A percentile compares a stretch with the other conserved stretches of the same genome.
These are phyloP conservation scores for Thermoascus crustaceus DNA, from an alignment of 2,329 filamentous ascomycete genomes.

Conservation along the genomic window DNA sequence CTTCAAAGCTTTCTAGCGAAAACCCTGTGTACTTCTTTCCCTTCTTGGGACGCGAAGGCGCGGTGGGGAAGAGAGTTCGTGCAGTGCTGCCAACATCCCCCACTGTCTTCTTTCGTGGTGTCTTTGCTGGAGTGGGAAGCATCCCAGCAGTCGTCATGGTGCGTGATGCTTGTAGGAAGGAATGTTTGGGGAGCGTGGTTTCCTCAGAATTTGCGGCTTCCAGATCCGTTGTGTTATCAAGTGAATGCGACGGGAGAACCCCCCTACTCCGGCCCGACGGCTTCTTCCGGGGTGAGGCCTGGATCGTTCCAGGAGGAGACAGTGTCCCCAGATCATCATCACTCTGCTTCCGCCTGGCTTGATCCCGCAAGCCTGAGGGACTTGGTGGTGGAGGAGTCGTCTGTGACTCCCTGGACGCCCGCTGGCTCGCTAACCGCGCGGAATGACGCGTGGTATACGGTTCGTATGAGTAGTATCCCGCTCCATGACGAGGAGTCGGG, in stretches of 20 bases:
- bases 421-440: constrained; percentile 30
- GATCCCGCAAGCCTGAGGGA: constrained; percentile 15
- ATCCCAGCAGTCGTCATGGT: constrained; percentile 35
- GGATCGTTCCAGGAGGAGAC: constrained; percentile 22
- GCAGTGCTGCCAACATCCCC: constrained; percentile 41
- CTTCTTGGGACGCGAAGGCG: constrained; percentile 41
- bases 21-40: constrained; percentile 38
- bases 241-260: constrained; percentile 12
- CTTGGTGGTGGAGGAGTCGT: constrained; percentile 25
- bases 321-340: constrained; percentile 15
- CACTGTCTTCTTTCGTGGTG: constrained; percentile 48
- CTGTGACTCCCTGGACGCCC: constrained; percentile 17
- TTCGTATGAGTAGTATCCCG: constrained; percentile 35
- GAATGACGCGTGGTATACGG: constrained; percentile 35
- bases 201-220: constrained; percentile 15
- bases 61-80: constrained; percentile 44
- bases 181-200: constrained; percentile 14
- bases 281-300: constrained; percentile 21
- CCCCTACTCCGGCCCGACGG: constrained; percentile 9
- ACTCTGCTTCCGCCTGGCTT: constrained; percentile 16
- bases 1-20: constrained; percentile 37
- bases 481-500: constrained; percentile 38
- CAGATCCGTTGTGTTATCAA: constrained; percentile 11
- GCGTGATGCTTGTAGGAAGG: constrained; percentile 15
- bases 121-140: constrained; percentile 56